Base-by-base conservation (phyloP, 768 basidiomycete genomes). In the Polyporus arcularius region DNA sequence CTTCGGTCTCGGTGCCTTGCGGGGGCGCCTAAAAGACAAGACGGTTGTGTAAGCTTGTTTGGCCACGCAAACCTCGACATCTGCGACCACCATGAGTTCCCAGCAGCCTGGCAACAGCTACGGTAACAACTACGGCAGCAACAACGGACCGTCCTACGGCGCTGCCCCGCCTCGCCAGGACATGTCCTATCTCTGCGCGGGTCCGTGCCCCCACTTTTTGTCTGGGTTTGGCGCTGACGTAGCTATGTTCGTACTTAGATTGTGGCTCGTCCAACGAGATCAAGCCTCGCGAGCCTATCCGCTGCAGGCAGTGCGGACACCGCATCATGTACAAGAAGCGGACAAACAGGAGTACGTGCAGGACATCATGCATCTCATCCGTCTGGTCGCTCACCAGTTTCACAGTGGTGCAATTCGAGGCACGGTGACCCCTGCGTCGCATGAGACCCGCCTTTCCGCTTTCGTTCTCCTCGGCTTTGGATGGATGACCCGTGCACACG, bases 271-370 rank as follows among this genome's bases (percentile, higher is more conserved):
- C 90, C 77, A 97, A 96, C 73, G 89, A 92, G 70, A 94, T 98
- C 72, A 89, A 87, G 74, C 80, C 92, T 8, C 81, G 93, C 60
- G 96, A 98, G 73, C 93, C 94, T 45, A 96, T 98, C 65, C 89
- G 96, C 58, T 98, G 96, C 76, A 83, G 91, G 66, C 94, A 98
- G 71, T 98, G 96, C 70, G 96, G 96, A 3, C 96, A 98, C 75
- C 87, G 96, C 54, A 96, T 98, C 73, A 95, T 98, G 93, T 98
- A 97, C 77, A 98, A 98, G 78, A 97, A 96, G 75, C 80, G 96
- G 69, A 96, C 95, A 26, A 92, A 84, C 71, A 81, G 94, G 81
- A 96, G 96, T 98, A 68, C 72, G 94, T 79, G 54, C 12, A 28
- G 46, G 38, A 56, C 46, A 12, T 21, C 38, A 7, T 40, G 10